A percentile compares a stretch with the other conserved stretches of the same genome.
These are phyloP conservation scores for Cyclostephanos invisitatus DNA, from an alignment of 108 stramenopile genomes.

Conservation along the genomic window DNA sequence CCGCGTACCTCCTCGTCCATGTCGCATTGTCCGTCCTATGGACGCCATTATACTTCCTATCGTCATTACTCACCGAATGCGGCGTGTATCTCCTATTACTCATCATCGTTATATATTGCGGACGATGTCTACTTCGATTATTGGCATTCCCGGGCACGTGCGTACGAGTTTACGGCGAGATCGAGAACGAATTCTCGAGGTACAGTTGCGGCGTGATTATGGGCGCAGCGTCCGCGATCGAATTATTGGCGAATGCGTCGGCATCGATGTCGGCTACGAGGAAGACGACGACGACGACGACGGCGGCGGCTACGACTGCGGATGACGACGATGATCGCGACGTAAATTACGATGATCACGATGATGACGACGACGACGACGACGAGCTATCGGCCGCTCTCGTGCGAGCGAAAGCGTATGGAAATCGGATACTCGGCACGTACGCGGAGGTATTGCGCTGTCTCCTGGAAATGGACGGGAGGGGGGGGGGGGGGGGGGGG, in stretches of 20 bases:
- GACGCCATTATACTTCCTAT: slow-evolving; percentile 61
- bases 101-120: slow-evolving; percentile 40
- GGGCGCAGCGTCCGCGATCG: slow-evolving; percentile 44
- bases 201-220: slow-evolving; percentile 79
- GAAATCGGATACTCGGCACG: slow-evolving; percentile 72
- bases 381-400: background rate
- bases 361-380: background rate
- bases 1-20: slow-evolving; percentile 39
- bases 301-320: background rate
- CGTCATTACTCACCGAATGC: slow-evolving; percentile 59
- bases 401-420: slow-evolving; percentile 51
- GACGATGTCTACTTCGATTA: slow-evolving; percentile 69
- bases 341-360: too few relatives aligned
- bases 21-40: slow-evolving; percentile 40
- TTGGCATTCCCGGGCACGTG: slow-evolving; percentile 87
- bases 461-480: slow-evolving; percentile 48
- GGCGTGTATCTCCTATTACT: slow-evolving; percentile 59
- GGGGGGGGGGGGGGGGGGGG: slow-evolving; percentile 1
- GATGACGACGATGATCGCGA: background rate
- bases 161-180: slow-evolving; percentile 63
- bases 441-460: slow-evolving; percentile 67
- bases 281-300: background rate
- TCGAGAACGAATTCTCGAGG: slow-evolving; percentile 79
- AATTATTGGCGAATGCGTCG: slow-evolving; percentile 48
- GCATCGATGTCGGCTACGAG: background rate